Evolutionary conservation across 164 flowering plant genomes (phyloP).

Genomic region (Taxillus chinensis): DNA sequence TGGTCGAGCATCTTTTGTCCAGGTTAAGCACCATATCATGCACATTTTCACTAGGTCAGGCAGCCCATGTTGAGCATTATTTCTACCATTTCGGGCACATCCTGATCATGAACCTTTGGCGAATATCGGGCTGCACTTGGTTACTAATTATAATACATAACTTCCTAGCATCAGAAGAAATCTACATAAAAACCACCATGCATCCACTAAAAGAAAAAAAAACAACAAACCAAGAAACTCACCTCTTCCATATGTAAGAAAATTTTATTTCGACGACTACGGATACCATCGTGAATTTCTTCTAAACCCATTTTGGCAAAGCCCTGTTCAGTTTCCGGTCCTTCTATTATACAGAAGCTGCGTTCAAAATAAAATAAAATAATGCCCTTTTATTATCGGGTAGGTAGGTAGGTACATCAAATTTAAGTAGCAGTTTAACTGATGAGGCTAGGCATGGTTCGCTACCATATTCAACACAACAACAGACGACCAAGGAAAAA

Average conservation of each 20-base stretch:
- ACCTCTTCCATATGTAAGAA: conserved; percentile 97
- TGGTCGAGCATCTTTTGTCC: too few relatives aligned
- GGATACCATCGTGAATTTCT: conserved; percentile 83
- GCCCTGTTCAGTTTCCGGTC: conserved; percentile 88
- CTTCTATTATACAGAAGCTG: conserved; percentile 96
- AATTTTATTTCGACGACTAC: conserved; percentile 83
- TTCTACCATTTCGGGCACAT: too few relatives aligned
- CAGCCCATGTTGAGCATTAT: too few relatives aligned
- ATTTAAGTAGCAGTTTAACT: neutral
- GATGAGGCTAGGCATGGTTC: neutral
- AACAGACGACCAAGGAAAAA: neutral
- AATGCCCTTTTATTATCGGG: neutral
- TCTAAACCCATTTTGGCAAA: conserved; percentile 75
- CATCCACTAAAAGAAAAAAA: neutral
- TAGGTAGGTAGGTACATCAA: neutral
- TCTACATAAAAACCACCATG: neutral
- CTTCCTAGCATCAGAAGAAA: neutral
- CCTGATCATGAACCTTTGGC: too few relatives aligned
- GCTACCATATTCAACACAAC: neutral
- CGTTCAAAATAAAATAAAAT: conserved; percentile 10
- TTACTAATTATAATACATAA: too few relatives aligned
- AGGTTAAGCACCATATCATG: too few relatives aligned
- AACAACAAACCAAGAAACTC: neutral
- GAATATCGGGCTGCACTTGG: too few relatives aligned
- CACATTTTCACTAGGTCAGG: too few relatives aligned